Evolutionary conservation across 345 rosid species (phyloP).

Genomic region (Excoecaria agallocha): DNA sequence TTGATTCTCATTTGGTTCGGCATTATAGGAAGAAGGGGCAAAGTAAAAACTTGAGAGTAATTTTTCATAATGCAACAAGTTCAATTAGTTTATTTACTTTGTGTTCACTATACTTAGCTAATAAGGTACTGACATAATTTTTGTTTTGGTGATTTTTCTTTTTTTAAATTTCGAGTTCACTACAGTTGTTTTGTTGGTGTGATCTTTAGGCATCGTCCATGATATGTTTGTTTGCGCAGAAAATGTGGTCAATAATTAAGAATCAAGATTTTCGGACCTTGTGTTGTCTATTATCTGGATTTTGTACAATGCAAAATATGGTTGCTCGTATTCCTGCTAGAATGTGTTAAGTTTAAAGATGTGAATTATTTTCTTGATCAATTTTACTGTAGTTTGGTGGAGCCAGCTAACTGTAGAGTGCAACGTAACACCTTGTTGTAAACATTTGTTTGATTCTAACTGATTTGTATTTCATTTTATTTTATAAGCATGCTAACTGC

Average conservation of each 20-base stretch:
- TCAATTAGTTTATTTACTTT: background rate
- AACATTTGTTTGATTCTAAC: background rate
- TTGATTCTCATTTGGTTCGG: slow-evolving; percentile 5
- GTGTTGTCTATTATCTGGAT: background rate
- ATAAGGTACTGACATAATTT: no score
- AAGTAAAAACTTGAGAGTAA: background rate
- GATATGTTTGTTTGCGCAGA: background rate
- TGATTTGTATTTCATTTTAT: background rate
- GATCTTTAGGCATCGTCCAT: background rate
- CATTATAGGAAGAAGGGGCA: background rate
- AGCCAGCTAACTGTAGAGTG: background rate
- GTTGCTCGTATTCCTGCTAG: background rate
- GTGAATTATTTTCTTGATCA: background rate
- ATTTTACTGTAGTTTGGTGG: background rate
- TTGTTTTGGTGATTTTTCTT: background rate
- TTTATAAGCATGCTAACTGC: background rate
- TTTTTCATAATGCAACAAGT: slow-evolving; percentile 14
- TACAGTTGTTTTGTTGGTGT: background rate
- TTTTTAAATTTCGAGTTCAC: background rate
- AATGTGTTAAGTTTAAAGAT: background rate
- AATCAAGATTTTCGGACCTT: background rate
- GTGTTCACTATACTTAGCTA: background rate
- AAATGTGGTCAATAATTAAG: background rate
- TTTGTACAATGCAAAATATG: background rate
- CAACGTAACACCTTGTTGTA: background rate